A percentile compares a stretch with the other conserved stretches of the same genome.
phyloP scores from a whole-genome alignment of 176 grass and related monocot genomes.

The Tillandsia fasciculata region DNA sequence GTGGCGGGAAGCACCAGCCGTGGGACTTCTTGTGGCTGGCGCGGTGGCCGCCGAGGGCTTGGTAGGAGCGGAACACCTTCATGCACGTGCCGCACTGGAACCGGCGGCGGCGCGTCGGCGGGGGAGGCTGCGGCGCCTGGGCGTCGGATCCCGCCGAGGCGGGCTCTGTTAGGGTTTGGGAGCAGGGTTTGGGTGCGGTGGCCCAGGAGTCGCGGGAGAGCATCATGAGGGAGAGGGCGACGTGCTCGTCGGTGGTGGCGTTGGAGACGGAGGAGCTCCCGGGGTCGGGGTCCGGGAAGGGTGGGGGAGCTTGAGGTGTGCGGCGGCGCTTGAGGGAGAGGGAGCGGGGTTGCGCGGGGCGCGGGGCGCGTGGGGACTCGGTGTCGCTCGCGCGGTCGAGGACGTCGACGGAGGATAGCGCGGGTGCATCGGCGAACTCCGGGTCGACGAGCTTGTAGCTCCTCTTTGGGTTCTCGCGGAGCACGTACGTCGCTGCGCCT shows the following conservation, averaged over 20 bases:
- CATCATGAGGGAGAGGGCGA: constrained; percentile 24
- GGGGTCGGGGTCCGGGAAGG: constrained; percentile 1
- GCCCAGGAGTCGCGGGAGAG: constrained; percentile 19
- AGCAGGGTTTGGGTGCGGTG: neutral
- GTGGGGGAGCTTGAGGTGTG: neutral
- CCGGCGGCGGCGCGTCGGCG: constrained; percentile 11
- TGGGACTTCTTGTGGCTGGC: constrained; percentile 71
- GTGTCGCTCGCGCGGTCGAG: constrained; percentile 12
- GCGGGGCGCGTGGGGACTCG: constrained; percentile 15
- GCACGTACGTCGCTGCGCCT: constrained; percentile 8
- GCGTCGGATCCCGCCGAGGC: too few relatives aligned
- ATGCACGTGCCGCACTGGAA: constrained; percentile 61
- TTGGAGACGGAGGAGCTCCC: constrained; percentile 18
- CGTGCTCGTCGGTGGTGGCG: constrained; percentile 10
- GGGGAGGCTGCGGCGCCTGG: too few relatives aligned
- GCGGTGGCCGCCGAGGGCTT: constrained; percentile 77
- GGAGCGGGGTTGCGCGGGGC: neutral
- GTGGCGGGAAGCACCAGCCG: constrained; percentile 37
- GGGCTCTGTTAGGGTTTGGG: too few relatives aligned
- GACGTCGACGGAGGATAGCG: constrained; percentile 24
- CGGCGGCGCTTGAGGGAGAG: neutral
- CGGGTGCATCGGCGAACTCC: constrained; percentile 20
- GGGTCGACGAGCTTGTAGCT: constrained; percentile 20
- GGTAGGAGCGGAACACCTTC: constrained; percentile 78
- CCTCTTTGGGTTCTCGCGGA: constrained; percentile 14